Percentiles rank a stretch among this genome's conserved stretches.
Conservation (phyloP, 345 rosid genomes). For the Arabis alpina region DNA sequence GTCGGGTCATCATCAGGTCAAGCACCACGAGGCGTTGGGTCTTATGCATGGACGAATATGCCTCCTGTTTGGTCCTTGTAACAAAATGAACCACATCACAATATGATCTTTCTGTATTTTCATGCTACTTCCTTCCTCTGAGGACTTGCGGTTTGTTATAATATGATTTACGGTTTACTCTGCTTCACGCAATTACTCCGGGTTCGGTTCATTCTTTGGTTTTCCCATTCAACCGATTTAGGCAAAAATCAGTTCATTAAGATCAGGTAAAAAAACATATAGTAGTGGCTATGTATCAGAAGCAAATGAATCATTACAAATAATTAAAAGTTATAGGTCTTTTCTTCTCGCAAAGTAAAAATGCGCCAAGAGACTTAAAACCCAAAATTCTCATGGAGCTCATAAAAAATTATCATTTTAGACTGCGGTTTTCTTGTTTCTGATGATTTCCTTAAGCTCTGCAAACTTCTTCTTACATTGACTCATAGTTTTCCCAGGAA, state of each 20-base stretch:
- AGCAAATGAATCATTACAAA: slow-evolving; percentile 40
- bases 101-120: slow-evolving; percentile 29
- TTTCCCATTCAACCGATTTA: too few relatives aligned
- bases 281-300: slow-evolving; percentile 25
- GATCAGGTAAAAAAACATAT: slow-evolving; percentile 11
- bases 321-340: slow-evolving; percentile 23
- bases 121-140: slow-evolving; percentile 17
- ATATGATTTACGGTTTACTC: background rate
- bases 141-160: slow-evolving; percentile 32
- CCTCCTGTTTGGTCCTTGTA: slow-evolving; percentile 66
- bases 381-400: slow-evolving; percentile 47
- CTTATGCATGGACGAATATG: slow-evolving; percentile 85
- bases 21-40: slow-evolving; percentile 58
- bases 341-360: slow-evolving; percentile 21
- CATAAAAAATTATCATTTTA: slow-evolving; percentile 3
- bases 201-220: too few relatives aligned
- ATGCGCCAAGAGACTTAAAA: slow-evolving; percentile 34
- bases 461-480: slow-evolving; percentile 94
- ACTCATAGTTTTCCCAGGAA: slow-evolving; percentile 87
- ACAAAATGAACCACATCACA: slow-evolving; percentile 31
- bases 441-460: slow-evolving; percentile 64
- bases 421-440: slow-evolving; percentile 63
- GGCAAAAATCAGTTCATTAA: background rate
- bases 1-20: slow-evolving; percentile 58
- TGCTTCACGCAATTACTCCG: too few relatives aligned